Base-by-base conservation (phyloP, 371 early-diverging fungal genomes). In the Lichtheimia corymbifera region DNA sequence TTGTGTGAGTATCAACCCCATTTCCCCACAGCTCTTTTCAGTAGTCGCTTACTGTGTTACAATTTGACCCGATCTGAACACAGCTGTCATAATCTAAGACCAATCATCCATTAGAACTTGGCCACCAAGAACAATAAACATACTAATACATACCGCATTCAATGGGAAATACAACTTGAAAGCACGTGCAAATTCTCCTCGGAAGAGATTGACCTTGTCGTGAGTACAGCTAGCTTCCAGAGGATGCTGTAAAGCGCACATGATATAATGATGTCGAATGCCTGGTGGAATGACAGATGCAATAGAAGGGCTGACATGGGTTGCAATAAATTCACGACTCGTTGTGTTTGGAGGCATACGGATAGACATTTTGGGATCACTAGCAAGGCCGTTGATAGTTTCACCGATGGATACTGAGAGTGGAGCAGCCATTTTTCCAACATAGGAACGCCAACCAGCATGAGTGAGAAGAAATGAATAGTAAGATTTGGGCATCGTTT, bases 201-300 rank as follows among this genome's bases (percentile, higher is more conserved):
- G 65, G 59, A 83, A 72, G 1, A 74, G 35, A 5, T 61, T 68
- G 7, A 76, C 66, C 44, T 83, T 63, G 14, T 76, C 70, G 5
- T 63, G 62, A 12, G 73, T 57, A 50, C 89, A 87, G 65, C 78
- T 81, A 5, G 73, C 72, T 14, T 79, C 77, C 27, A 80, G 58
- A 11, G 93, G 92, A 64, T 93, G 94, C 63, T 90, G 84, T 45
- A 92, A 56, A 1, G 84, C 87, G 56, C 94, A 93, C 63, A 86
- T 73, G 25, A 89, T 79, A 55, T 69, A 85, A 51, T 87, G 78
- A 64, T 92, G 93, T 5, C 82, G 83, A 11, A 85, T 18, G 18
- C 66, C 61, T 7, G 70, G 62, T 13, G 76, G 73, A 41, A 84
- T 71, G 43, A 74, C 54, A 6, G 70, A 72, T 12, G 78, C 85